These are phyloP conservation scores for Microcyclospora pomicola DNA, from an alignment of 2,329 filamentous ascomycete species.

Conservation along the genomic window DNA sequence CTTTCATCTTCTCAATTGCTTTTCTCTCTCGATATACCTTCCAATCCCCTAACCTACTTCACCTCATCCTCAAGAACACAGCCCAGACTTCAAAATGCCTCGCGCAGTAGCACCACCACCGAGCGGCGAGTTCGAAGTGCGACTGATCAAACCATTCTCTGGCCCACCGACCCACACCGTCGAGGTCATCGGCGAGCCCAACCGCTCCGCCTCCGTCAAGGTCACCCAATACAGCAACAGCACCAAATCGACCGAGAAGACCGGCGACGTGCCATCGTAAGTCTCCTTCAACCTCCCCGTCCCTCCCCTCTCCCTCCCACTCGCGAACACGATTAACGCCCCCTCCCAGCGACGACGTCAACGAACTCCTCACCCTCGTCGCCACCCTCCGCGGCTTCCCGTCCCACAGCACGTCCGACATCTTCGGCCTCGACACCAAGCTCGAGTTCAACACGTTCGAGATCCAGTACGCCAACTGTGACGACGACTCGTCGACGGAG, in stretches of 20 bases:
- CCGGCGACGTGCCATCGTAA: conserved; percentile 24
- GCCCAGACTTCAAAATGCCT: conserved; percentile 17
- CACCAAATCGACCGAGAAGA: conserved; percentile 24
- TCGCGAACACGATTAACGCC: not conserved
- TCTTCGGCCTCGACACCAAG: conserved; percentile 27
- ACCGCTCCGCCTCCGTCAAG: conserved; percentile 25
- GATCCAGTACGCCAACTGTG: conserved; percentile 29
- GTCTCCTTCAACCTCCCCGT: conserved; percentile 2
- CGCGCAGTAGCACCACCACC: conserved; percentile 23
- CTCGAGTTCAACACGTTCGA: conserved; percentile 30
- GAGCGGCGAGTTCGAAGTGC: conserved; percentile 23
- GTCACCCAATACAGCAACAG: conserved; percentile 20
- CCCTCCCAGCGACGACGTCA: conserved; percentile 26
- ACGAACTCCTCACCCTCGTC: conserved; percentile 27
- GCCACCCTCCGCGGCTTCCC: conserved; percentile 28
- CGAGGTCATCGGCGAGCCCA: conserved; percentile 29
- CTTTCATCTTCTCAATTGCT: no score
- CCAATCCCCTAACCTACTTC: not conserved
- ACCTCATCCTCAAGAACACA: no score
- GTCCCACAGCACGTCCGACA: conserved; percentile 24
- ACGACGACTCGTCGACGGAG: conserved; percentile 23
- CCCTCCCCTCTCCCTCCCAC: not conserved
- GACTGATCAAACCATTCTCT: conserved; percentile 21
- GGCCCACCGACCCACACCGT: conserved; percentile 21
- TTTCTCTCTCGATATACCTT: not conserved